Evolutionary conservation across 345 rosid genomes (phyloP).

Genomic region (Pistacia vera): DNA sequence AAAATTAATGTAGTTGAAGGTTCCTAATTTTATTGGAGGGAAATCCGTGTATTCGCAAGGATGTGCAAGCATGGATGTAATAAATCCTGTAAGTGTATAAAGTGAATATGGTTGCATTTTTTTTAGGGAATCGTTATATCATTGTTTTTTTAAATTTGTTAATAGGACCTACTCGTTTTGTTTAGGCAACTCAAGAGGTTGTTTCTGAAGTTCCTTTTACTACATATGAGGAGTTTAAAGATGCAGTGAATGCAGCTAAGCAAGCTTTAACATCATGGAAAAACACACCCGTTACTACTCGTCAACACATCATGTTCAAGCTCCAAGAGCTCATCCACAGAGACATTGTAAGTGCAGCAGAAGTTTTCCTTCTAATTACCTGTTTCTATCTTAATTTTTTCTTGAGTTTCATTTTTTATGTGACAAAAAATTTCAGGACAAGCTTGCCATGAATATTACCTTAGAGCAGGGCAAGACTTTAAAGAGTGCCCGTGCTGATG

Average conservation of each 20-base stretch:
- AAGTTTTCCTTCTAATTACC: not conserved
- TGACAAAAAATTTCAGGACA: slow-evolving; percentile 30
- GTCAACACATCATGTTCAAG: slow-evolving; percentile 50
- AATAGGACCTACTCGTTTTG: not conserved
- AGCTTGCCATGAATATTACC: slow-evolving; percentile 42
- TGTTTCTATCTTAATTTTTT: not conserved
- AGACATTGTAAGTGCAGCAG: slow-evolving; percentile 31
- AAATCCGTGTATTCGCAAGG: slow-evolving; percentile 37
- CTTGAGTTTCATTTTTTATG: not conserved
- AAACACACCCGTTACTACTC: slow-evolving; percentile 37
- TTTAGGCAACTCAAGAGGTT: slow-evolving; percentile 46
- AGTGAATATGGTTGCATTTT: not conserved
- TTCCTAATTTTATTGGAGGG: slow-evolving; percentile 46
- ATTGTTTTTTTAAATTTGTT: not conserved
- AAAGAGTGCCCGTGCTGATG: slow-evolving; percentile 38
- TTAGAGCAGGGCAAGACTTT: slow-evolving; percentile 41
- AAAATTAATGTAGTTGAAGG: slow-evolving; percentile 24
- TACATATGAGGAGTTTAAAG: slow-evolving; percentile 43
- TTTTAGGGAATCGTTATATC: slow-evolving; percentile 8
- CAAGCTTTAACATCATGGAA: slow-evolving; percentile 45
- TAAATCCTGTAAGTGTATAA: slow-evolving; percentile 45
- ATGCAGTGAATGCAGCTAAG: slow-evolving; percentile 47
- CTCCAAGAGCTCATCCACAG: slow-evolving; percentile 42
- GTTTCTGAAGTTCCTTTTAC: slow-evolving; percentile 42
- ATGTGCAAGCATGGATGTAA: slow-evolving; percentile 29